Evolutionary conservation across 116 monocot species (phyloP).

Genomic region (Phalaenopsis hybrid): DNA sequence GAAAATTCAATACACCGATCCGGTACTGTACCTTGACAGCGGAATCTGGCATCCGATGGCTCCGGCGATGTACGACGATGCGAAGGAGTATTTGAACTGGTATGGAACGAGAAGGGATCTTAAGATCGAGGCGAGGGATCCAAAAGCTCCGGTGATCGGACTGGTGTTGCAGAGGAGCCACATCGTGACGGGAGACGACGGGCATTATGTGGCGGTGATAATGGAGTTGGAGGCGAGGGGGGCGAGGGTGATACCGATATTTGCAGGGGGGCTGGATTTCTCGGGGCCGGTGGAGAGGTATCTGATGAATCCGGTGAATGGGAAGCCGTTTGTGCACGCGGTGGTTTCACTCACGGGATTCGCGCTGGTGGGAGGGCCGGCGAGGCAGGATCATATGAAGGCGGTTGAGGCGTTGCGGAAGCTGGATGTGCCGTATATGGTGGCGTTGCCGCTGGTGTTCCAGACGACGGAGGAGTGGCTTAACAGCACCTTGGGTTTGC

Average conservation of each 20-base stretch:
- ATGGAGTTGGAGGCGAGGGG: slow-evolving; percentile 96
- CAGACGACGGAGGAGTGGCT: slow-evolving; percentile 99
- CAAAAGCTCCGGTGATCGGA: slow-evolving; percentile 63
- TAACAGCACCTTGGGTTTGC: slow-evolving; percentile 77
- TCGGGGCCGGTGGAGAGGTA: slow-evolving; percentile 74
- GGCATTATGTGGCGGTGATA: slow-evolving; percentile 93
- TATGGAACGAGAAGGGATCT: slow-evolving; percentile 77
- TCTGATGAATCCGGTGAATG: slow-evolving; percentile 62
- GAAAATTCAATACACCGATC: slow-evolving; percentile 66
- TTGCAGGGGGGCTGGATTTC: slow-evolving; percentile 94
- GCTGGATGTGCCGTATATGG: slow-evolving; percentile 96
- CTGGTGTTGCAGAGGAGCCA: slow-evolving; percentile 92
- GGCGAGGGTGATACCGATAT: slow-evolving; percentile 88
- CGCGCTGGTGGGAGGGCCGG: slow-evolving; percentile 95
- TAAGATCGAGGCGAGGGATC: slow-evolving; percentile 46
- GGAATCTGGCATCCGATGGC: slow-evolving; percentile 98
- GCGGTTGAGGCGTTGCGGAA: slow-evolving; percentile 89
- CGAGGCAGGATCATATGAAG: slow-evolving; percentile 90
- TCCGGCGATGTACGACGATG: slow-evolving; percentile 83
- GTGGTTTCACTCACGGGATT: slow-evolving; percentile 91
- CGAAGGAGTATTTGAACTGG: slow-evolving; percentile 98
- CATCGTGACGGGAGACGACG: slow-evolving; percentile 98
- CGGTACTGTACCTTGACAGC: slow-evolving; percentile 78
- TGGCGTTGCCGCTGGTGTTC: slow-evolving; percentile 90
- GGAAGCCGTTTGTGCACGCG: slow-evolving; percentile 70